phyloP scores from a whole-genome alignment of 2,329 filamentous ascomycete species.

The Aspergillus quadrilineatus region DNA sequence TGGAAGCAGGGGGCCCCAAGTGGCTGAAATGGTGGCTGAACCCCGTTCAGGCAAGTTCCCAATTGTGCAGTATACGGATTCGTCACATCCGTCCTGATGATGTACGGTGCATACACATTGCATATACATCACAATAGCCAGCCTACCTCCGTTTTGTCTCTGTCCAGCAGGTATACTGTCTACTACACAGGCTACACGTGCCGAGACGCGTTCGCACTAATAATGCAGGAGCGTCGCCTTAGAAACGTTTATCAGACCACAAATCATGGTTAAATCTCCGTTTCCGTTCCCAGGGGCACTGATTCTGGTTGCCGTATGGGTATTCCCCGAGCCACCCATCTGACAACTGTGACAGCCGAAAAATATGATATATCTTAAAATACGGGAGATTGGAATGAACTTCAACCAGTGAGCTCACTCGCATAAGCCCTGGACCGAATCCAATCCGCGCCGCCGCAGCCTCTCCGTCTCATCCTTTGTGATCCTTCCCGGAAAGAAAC shows the following conservation, averaged over 20 bases:
- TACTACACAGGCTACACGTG: slow-evolving; percentile 1
- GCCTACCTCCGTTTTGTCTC: neutral
- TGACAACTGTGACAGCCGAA: neutral
- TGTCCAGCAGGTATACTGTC: neutral
- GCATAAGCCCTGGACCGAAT: neutral
- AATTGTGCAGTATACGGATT: neutral
- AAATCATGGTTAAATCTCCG: neutral
- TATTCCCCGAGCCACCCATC: neutral
- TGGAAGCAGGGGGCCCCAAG: neutral
- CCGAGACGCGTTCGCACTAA: neutral
- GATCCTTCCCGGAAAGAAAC: neutral
- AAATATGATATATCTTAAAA: neutral
- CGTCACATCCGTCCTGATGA: neutral
- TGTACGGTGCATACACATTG: neutral
- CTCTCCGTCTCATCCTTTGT: neutral
- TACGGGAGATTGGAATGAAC: neutral
- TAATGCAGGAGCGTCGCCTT: neutral
- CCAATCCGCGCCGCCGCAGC: neutral
- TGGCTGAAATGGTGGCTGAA: slow-evolving; percentile 6
- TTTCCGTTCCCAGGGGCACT: neutral
- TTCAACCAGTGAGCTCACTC: neutral
- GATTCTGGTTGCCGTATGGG: neutral
- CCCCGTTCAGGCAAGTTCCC: neutral
- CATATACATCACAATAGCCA: slow-evolving; percentile 7
- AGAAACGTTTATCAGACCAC: neutral